Conservation (phyloP, 345 rosid species). For the Toxicodendron radicans region DNA sequence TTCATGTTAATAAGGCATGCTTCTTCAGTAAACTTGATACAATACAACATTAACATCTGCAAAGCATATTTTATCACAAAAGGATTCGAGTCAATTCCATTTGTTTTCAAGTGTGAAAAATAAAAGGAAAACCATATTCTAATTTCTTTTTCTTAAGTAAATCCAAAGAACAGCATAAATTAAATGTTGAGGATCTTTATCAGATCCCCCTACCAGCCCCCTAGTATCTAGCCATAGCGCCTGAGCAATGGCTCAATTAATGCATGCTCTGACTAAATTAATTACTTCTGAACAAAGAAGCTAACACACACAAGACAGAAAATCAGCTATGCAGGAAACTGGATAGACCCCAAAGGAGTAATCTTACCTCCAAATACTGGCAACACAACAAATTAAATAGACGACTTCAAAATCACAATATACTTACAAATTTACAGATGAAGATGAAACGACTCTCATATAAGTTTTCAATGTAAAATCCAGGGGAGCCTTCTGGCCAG, state of each 20-base stretch:
- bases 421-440: constrained; percentile 69
- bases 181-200: too few species aligned
- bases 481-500: constrained; percentile 68
- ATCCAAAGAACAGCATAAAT: not conserved
- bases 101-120: not conserved
- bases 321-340: too few species aligned
- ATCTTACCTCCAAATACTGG: constrained; percentile 8
- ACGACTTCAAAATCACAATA: constrained; percentile 13
- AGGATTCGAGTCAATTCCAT: not conserved
- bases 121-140: not conserved
- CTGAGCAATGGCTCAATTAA: too few species aligned
- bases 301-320: not conserved
- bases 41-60: not conserved
- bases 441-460: constrained; percentile 57
- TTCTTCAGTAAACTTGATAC: not conserved
- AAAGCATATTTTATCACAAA: not conserved
- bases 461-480: constrained; percentile 87
- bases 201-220: not conserved
- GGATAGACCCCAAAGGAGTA: not conserved
- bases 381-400: constrained; percentile 15
- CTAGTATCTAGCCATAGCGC: too few species aligned
- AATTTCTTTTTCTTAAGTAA: too few species aligned
- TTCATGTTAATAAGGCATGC: not conserved
- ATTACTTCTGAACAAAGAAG: not conserved
- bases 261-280: not conserved